Percentiles rank a stretch among this genome's conserved stretches.
phyloP scores from a whole-genome alignment of 23 red algal species.

The Agarophyton chilense region DNA sequence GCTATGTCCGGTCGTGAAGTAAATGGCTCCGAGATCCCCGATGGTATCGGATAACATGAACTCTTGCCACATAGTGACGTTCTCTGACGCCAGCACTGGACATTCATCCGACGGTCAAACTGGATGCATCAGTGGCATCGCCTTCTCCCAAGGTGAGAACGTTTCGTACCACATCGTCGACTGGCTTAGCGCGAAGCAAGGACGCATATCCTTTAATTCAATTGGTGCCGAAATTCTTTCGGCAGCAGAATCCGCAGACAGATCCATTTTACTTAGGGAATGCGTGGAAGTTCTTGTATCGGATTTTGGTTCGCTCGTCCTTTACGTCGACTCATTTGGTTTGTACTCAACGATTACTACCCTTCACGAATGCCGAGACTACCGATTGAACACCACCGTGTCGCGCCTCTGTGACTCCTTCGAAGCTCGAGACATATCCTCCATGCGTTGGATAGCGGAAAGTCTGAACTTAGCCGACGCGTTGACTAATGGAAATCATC shows the following conservation, averaged over 20 bases:
- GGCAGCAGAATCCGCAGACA: background rate
- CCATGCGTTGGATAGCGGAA: background rate
- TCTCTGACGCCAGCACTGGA: background rate
- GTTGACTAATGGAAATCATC: background rate
- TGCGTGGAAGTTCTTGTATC: background rate
- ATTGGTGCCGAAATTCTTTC: background rate
- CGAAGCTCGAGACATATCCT: background rate
- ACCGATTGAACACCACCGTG: too few relatives aligned
- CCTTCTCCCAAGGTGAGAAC: too few relatives aligned
- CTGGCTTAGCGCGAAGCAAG: too few relatives aligned
- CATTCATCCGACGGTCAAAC: background rate
- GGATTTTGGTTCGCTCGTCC: background rate
- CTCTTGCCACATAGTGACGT: too few relatives aligned
- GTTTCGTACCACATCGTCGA: too few relatives aligned
- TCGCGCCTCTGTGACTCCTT: too few relatives aligned
- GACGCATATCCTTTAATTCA: too few relatives aligned
- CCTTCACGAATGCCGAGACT: too few relatives aligned
- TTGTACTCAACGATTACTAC: too few relatives aligned
- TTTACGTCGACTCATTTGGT: too few relatives aligned
- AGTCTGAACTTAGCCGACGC: background rate
- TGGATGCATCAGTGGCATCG: background rate
- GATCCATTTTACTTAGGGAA: background rate
- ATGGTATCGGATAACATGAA: too few relatives aligned
- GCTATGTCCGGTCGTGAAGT: background rate
- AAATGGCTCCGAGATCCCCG: too few relatives aligned